Base-by-base conservation (phyloP, 2,329 filamentous ascomycete genomes). In the Graphiopsis chlorocephala region DNA sequence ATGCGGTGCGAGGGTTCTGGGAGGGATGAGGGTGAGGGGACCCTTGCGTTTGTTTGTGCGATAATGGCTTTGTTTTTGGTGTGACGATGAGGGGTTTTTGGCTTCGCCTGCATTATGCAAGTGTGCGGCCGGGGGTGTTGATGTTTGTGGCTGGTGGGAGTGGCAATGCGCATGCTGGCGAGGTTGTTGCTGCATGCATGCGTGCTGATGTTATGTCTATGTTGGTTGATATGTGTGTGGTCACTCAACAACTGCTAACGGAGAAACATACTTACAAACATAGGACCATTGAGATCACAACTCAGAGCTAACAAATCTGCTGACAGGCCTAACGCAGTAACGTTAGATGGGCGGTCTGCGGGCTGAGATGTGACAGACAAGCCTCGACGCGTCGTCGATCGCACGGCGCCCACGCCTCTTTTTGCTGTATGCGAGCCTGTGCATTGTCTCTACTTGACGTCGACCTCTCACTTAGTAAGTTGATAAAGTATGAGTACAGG, bases 331-430 rank as follows among this genome's bases (percentile, higher is more conserved):
- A 45, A 38, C 15, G 38, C 31, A 35, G 14, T n/a, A 17, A n/a
- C 10, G 50, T 23, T 12, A 52, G 47, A 62, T 31, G 47, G 25
- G 59, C 45, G 47, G 48, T 62, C 59, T 48, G 42, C 60, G 45
- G 45, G 47, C 28, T 45, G 47, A 47, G 17, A 31, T 47, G 47
- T 38, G 55, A 58, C 55, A 42, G 35, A 58, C 55, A 58, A 58
- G 55, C 55, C 55, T 42, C 55, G 55, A 45, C 33, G 55, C 55
- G 55, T 42, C 55, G 55, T 58, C 55, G 55, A 58, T 58, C 55
- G 35, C 35, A 58, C 55, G 53, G 23, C 48, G 50, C 17, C 25
- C 8, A 52, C 48, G 25, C 48, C 48, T 28, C 28, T 53, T n/a
- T 29, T n/a, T 29, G 50, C 25, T 53, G 26, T 31, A 53, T 29